These are phyloP conservation scores for Cephalotrichum gorgonifer DNA, from an alignment of 2,329 filamentous ascomycete genomes.

Conservation along the genomic window DNA sequence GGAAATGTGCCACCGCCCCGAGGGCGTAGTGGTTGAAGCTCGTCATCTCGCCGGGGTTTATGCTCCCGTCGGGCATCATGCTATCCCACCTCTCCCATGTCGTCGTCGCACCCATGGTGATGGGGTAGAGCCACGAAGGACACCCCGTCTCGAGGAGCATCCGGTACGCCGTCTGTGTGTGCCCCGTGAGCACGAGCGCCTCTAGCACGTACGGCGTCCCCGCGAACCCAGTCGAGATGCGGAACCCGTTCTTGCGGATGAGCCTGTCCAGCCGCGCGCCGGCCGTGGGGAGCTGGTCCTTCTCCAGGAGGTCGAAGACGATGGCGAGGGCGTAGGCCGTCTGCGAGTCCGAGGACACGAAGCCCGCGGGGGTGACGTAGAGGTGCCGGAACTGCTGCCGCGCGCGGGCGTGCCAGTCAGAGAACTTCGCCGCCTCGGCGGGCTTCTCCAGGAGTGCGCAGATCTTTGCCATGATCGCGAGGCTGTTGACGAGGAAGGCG, in stretches of 20 bases:
- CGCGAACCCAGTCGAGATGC: constrained; percentile 31
- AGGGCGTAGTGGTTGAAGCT: constrained; percentile 41
- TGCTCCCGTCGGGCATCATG: constrained; percentile 27
- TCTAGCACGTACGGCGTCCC: constrained; percentile 28
- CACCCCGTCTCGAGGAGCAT: constrained; percentile 35
- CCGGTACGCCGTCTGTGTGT: constrained; percentile 26
- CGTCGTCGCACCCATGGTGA: constrained; percentile 32
- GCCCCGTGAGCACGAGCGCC: constrained; percentile 17
- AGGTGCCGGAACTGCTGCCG: constrained; percentile 17
- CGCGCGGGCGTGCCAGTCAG: constrained; percentile 10
- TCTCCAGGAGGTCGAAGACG: constrained; percentile 23
- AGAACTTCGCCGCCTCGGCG: constrained; percentile 15
- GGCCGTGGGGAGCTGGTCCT: constrained; percentile 11
- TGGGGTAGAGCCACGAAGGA: constrained; percentile 37
- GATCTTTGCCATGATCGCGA: constrained; percentile 23
- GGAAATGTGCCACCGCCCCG: constrained; percentile 14
- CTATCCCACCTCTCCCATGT: constrained; percentile 43
- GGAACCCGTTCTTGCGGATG: constrained; percentile 19
- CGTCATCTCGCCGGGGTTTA: constrained; percentile 36
- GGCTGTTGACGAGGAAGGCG: constrained; percentile 34
- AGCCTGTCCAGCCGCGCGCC: constrained; percentile 19
- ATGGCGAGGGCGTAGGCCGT: constrained; percentile 27
- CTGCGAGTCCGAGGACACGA: constrained; percentile 25
- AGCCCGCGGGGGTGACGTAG: constrained; percentile 18
- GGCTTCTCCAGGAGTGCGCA: constrained; percentile 18